Conservation (phyloP, 73 alveolate species). For the Stentor coeruleus region DNA sequence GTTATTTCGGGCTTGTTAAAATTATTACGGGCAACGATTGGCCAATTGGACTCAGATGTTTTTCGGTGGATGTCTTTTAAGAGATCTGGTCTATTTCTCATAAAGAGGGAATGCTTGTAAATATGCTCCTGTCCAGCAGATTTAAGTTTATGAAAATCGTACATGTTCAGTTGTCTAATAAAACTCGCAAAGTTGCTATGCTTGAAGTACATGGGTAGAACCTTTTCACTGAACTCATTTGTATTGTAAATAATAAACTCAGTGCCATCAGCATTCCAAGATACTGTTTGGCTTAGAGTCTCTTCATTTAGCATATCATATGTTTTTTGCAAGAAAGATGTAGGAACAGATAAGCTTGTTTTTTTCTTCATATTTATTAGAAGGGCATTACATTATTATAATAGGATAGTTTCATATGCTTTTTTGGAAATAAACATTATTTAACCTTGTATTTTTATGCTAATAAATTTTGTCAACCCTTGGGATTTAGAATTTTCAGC, state of each 20-base stretch:
- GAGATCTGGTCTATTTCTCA: not conserved
- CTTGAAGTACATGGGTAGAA: constrained; percentile 92
- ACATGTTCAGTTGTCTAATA: constrained; percentile 96
- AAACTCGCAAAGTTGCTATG: constrained; percentile 96
- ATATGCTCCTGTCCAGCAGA: not conserved
- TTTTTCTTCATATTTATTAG: constrained; percentile 14
- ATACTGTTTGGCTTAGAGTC: constrained; percentile 54
- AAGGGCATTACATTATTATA: too few relatives aligned
- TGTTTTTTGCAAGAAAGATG: constrained; percentile 46
- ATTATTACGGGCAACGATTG: not conserved
- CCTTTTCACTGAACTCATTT: constrained; percentile 88
- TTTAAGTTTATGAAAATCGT: constrained; percentile 56
- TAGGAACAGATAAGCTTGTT: not conserved
- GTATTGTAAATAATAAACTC: constrained; percentile 80
- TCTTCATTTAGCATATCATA: constrained; percentile 45
- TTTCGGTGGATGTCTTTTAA: constrained; percentile 18
- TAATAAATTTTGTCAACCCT: too few relatives aligned
- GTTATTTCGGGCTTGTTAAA: constrained; percentile 4
- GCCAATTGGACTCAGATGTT: constrained; percentile 10
- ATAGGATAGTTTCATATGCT: too few relatives aligned
- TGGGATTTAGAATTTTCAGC: too few relatives aligned
- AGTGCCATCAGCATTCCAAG: constrained; percentile 94
- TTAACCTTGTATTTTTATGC: too few relatives aligned
- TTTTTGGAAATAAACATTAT: too few relatives aligned
- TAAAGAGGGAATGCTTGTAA: constrained; percentile 2